A percentile compares a stretch with the other conserved stretches of the same genome.
phyloP scores from a whole-genome alignment of 768 basidiomycete species.

The Boletus patriciae region DNA sequence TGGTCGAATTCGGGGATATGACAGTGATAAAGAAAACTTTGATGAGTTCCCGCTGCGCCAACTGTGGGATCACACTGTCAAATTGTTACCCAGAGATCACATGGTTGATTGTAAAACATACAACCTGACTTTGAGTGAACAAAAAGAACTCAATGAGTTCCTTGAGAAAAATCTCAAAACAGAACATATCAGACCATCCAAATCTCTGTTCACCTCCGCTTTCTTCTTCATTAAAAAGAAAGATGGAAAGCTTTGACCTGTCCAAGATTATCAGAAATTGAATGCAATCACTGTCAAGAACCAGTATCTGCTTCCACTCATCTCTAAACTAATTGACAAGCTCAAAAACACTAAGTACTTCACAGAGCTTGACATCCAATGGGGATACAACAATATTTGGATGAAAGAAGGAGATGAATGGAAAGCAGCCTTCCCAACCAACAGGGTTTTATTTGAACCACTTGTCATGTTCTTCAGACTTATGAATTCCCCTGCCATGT shows the following conservation, averaged over 20 bases:
- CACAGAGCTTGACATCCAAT: constrained; percentile 31
- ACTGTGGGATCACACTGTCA: not conserved
- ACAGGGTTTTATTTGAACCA: not conserved
- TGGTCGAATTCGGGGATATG: too few species aligned
- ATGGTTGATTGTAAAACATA: not conserved
- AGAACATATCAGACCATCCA: constrained; percentile 15
- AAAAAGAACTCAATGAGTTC: not conserved
- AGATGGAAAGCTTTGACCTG: constrained; percentile 30
- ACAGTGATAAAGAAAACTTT: not conserved
- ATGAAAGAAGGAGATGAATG: constrained; percentile 30
- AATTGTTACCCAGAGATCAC: not conserved
- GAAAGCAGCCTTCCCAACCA: constrained; percentile 33
- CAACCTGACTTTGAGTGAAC: not conserved
- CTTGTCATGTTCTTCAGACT: constrained; percentile 9
- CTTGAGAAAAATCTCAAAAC: not conserved
- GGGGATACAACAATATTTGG: constrained; percentile 36
- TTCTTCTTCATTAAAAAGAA: constrained; percentile 39
- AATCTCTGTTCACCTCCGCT: constrained; percentile 21
- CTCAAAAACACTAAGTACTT: constrained; percentile 22
- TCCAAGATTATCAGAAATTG: constrained; percentile 36
- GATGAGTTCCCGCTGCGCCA: not conserved
- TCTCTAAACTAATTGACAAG: constrained; percentile 24
- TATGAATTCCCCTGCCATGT: constrained; percentile 12
- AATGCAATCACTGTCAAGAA: constrained; percentile 31
- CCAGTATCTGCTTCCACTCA: constrained; percentile 26